phyloP scores from a whole-genome alignment of 2,329 filamentous ascomycete species.

The Didymella pomorum region DNA sequence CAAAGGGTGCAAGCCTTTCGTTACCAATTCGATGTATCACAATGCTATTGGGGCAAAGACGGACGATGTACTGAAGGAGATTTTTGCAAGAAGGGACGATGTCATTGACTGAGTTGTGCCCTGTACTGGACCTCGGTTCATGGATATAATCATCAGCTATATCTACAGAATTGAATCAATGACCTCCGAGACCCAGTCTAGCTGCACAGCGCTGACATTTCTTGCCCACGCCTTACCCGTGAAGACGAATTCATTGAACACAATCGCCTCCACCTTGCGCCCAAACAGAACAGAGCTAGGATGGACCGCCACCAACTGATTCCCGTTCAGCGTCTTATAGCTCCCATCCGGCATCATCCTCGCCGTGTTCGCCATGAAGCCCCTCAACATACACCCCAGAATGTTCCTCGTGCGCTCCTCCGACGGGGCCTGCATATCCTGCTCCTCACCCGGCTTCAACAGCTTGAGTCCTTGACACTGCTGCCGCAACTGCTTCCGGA shows the following conservation, averaged over 20 bases:
- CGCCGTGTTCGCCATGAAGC: constrained; percentile 68
- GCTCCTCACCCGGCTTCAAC: constrained; percentile 29
- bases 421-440: constrained; percentile 31
- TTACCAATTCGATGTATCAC: constrained; percentile 89
- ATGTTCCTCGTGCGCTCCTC: constrained; percentile 60
- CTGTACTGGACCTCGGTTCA: no score
- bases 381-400: constrained; percentile 65
- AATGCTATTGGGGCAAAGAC: constrained; percentile 77
- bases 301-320: constrained; percentile 70
- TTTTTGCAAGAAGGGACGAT: constrained; percentile 80
- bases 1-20: constrained; percentile 78
- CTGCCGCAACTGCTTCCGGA: constrained; percentile 67
- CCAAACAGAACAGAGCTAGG: constrained; percentile 68
- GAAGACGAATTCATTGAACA: constrained; percentile 72
- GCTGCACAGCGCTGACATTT: constrained; percentile 68
- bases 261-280: constrained; percentile 65
- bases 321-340: constrained; percentile 68
- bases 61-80: constrained; percentile 77
- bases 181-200: constrained; percentile 68
- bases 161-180: constrained; percentile 43
- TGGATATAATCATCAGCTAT: background rate
- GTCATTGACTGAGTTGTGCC: constrained; percentile 58
- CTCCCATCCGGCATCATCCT: constrained; percentile 66
- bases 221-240: constrained; percentile 70
- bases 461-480: constrained; percentile 62